phyloP scores from a whole-genome alignment of 257 asterid genomes.

The Cynanchum wilfordii region DNA sequence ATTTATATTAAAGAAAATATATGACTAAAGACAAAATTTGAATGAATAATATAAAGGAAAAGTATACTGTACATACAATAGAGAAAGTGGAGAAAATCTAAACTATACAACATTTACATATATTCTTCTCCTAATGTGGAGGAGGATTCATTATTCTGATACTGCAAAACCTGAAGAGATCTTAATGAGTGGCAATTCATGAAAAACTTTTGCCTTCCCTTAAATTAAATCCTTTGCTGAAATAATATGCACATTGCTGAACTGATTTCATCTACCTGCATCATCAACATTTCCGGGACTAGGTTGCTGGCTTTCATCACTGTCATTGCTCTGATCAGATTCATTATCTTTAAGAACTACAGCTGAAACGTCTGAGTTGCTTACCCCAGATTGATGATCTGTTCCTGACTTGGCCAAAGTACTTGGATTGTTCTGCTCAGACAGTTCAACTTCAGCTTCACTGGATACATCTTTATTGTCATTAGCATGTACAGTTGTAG shows the following conservation, averaged over 20 bases:
- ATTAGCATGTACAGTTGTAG: neutral
- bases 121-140: neutral
- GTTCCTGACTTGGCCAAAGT: neutral
- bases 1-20: no score
- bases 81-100: neutral
- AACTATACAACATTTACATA: neutral
- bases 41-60: neutral
- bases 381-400: neutral
- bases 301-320: neutral
- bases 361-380: neutral
- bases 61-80: neutral
- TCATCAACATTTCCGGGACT: neutral
- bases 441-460: neutral
- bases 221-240: neutral
- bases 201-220: neutral
- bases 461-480: neutral
- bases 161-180: neutral
- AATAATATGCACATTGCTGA: neutral
- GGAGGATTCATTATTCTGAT: neutral
- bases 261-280: constrained; percentile 1
- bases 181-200: neutral
- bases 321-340: neutral
- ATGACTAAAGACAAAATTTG: neutral
- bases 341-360: neutral
- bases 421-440: neutral